Base-by-base conservation (phyloP, 768 basidiomycete genomes). In the Lactarius quietus region DNA sequence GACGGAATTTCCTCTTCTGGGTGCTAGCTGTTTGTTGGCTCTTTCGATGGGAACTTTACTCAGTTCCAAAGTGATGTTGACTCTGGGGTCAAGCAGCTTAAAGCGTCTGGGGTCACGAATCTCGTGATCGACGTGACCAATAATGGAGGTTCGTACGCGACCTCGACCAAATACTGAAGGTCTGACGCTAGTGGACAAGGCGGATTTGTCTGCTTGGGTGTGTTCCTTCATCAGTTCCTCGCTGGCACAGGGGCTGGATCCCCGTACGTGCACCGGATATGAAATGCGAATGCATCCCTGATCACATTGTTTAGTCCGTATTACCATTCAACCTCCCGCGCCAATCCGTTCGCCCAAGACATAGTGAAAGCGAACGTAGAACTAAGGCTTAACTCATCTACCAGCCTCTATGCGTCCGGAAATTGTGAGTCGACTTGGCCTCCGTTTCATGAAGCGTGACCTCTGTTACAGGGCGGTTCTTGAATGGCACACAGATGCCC, bases 191-290 rank as follows among this genome's bases (percentile, higher is more conserved):
- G 23, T 20, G 5, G 12, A 38, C 26, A 35, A 69, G 85, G 85
- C 62, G 86, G 86, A 29, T 85, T 81, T 61, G 79, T 87, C 9
- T 87, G 86, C 71, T 78, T 87, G 18, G 86, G 85, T 2, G 79
- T 82, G 48, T 87, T 86, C 77, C 74, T 89, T 54, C 83, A 86
- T 67, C 79, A 80, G 58, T 86, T 79, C 70, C 78, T 89, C 23
- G 78, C 80, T 10, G 86, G 84, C 6, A 76, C 78, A 0, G 73
- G 77, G 23, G 75, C 83, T 43, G 82, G 81, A 2, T 82, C 82
- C 65, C 78, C 83, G 84, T 86, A 68, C 55, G 83, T 77, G 33
- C 23, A 58, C 18, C 9, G 38, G 41, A 33, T 29, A 48, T 17
- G 5, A n/a, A 54, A 28, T 38, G 15, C 33, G 33, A 53, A 41